Evolutionary conservation across 768 basidiomycete genomes (phyloP), one percentile per base, ranked within the genome.

Genomic region (Mycena epipterygia): DNA sequence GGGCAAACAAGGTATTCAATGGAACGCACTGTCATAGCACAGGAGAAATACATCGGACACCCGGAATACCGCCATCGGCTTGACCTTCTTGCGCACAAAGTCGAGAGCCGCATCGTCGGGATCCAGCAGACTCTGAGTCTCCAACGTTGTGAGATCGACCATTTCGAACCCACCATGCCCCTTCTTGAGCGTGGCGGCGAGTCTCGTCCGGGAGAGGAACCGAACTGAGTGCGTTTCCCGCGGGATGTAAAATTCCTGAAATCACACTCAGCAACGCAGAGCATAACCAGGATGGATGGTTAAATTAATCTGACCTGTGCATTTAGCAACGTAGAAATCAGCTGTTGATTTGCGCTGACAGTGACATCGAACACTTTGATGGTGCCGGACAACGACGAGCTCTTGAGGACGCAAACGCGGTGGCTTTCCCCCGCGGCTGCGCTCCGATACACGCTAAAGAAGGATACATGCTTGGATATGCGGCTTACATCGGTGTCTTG

Each of bases 201-300:
- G 58, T 2, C 70, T n/a, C 32, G 67, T 76, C 0, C 61, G 65
- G 35, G 91, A 91, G 68, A 95, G 82, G 82, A 94, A 94, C 77
- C 92, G 90, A 8, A 95, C 86, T 5, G 92, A 93, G 69, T 84
- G 88, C 29, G 90, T 90, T 75, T 93, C 90, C n/a, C 91, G 89
- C 1, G 92, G 92, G 59, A 94, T 92, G 74, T 95, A 95, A 79
- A 95, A 93, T 76, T 94, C 92, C 92, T 93, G 72, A 17, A 29
- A n/a, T 39, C 6, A 37, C 1, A 8, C 21, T n/a, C 17, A 49
- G 23, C 33, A 35, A 6, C 19, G 58, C 2, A 71, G 65, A 13
- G 30, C 0, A 6, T 35, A n/a, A n/a, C n/a, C n/a, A n/a, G n/a
- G n/a, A n/a, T n/a, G n/a, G n/a, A 12, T 7, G 17, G 33, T 25